Evolutionary conservation across 768 basidiomycete species (phyloP), one percentile per base, ranked within the genome.

Genomic region (Boletus fagicola): DNA sequence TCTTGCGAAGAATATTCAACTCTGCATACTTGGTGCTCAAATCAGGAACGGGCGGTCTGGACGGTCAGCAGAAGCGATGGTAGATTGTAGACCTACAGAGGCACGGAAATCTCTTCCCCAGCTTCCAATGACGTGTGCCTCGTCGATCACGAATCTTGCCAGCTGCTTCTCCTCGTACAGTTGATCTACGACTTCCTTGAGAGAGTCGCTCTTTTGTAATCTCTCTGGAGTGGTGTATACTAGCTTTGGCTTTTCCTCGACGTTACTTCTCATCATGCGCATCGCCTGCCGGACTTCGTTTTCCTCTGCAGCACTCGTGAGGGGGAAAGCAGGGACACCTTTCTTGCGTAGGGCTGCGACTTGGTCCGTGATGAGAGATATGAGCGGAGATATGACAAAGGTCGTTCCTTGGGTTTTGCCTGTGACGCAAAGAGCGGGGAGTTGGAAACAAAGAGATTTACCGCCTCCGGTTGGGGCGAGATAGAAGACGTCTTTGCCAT

Each of bases 391-490:
- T 45, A 99, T 80, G 31, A 99, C 94, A 53, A 99, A 78, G 0
- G 94, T 93, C 4, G 97, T 84, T 35, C 95, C 94, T 52, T 75
- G 77, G 0, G 90, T 92, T 65, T 75, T 81, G 2, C 91, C 92
- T 7, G 74, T 75, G 38, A 74, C 73, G 65, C 94, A 91, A 35
- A 97, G 79, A 2, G 94, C 95, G 0, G 97, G 97, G 2, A 98
- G 85, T 70, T 98, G 87, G 71, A 87, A 94, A 63, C 89, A 93
- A 39, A 94, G 76, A 64, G 88, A 90, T 74, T 95, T 94, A 1
- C 93, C 93, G 5, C 94, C 94, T 36, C 94, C 94, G 1, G 97
- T 99, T 1, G 97, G 97, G 85, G 98, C 95, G 9, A 98, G 80
- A 18, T 98, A 92, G 62, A 98, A 94, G 18, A 93, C 92, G 66